phyloP scores from a whole-genome alignment of 1,284 basidiomycete genomes.

The Vanrija pseudolonga region DNA sequence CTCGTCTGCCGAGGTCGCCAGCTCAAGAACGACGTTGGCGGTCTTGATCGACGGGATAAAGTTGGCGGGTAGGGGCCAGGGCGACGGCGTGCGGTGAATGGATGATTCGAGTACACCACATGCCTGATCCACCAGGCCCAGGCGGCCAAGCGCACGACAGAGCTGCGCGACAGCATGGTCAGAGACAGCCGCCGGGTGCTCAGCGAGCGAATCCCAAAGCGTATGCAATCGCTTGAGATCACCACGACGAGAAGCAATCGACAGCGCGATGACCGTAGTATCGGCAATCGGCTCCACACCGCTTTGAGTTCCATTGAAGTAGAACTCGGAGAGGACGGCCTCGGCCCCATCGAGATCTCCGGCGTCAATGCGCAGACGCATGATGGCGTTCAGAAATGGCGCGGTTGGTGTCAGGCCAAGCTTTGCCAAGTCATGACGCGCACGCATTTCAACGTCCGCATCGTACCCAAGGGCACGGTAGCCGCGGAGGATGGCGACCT shows the following conservation, averaged over 20 bases:
- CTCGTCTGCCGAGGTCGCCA: conserved; percentile 1
- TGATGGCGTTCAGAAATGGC: conserved; percentile 32
- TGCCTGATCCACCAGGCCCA: conserved; percentile 7
- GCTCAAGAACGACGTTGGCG: conserved; percentile 21
- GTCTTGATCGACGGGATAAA: conserved; percentile 14
- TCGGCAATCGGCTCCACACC: conserved; percentile 2
- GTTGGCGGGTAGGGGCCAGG: conserved; percentile 10
- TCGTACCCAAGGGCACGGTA: conserved; percentile 31
- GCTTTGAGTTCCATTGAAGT: conserved; percentile 2
- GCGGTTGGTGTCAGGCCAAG: conserved; percentile 17
- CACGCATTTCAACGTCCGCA: conserved; percentile 25
- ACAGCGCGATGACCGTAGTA: conserved; percentile 2
- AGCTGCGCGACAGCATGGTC: conserved; percentile 11
- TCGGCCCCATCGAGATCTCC: conserved; percentile 24
- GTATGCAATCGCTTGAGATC: neutral
- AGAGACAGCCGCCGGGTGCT: neutral
- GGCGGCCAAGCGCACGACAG: conserved; percentile 11
- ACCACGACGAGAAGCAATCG: conserved; percentile 1
- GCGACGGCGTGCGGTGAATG: neutral
- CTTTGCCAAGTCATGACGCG: conserved; percentile 22
- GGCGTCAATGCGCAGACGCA: conserved; percentile 26
- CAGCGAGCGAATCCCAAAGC: neutral
- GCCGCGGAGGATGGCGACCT: conserved; percentile 35
- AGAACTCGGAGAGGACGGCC: conserved; percentile 21
- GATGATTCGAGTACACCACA: conserved; percentile 2